Evolutionary conservation across 495 filamentous ascomycete genomes (phyloP).

Genomic region (Aspergillus nidulans): DNA sequence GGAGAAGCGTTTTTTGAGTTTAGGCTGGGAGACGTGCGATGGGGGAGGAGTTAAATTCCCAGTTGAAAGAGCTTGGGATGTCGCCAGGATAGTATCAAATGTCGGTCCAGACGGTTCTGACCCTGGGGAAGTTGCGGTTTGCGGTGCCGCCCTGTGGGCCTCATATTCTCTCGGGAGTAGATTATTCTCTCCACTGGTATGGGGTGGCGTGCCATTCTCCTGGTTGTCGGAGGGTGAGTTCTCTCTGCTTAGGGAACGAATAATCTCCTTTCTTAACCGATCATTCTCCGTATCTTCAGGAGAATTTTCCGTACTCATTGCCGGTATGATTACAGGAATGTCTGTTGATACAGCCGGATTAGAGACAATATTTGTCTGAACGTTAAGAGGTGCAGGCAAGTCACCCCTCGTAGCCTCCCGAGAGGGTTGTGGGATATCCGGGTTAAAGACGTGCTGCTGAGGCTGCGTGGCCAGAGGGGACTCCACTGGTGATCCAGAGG

Average conservation of each 20-base stretch:
- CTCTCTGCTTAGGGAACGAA: conserved; percentile 63
- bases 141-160: conserved; percentile 50
- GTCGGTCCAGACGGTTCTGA: conserved; percentile 13
- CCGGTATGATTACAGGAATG: conserved; percentile 48
- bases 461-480: conserved; percentile 11
- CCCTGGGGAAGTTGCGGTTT: conserved; percentile 11
- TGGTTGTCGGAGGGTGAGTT: conserved; percentile 33
- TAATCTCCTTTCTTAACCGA: conserved; percentile 73
- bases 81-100: conserved; percentile 16
- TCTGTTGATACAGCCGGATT: conserved; percentile 7
- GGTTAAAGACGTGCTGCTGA: neutral
- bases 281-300: conserved; percentile 70
- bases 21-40: conserved; percentile 14
- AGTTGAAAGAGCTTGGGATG: conserved; percentile 18
- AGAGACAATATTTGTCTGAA: conserved; percentile 21
- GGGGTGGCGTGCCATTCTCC: conserved; percentile 21
- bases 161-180: conserved; percentile 57
- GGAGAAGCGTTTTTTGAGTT: conserved; percentile 35
- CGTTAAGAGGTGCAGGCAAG: conserved; percentile 36
- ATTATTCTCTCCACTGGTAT: conserved; percentile 36
- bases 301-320: conserved; percentile 52
- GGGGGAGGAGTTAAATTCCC: conserved; percentile 13
- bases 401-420: conserved; percentile 35
- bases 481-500: conserved; percentile 28
- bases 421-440: conserved; percentile 12